Percentiles rank a stretch among this genome's conserved stretches.
Evolutionary conservation across 257 asterid genomes (phyloP).

Genomic region (Jaltomata sinuosa): DNA sequence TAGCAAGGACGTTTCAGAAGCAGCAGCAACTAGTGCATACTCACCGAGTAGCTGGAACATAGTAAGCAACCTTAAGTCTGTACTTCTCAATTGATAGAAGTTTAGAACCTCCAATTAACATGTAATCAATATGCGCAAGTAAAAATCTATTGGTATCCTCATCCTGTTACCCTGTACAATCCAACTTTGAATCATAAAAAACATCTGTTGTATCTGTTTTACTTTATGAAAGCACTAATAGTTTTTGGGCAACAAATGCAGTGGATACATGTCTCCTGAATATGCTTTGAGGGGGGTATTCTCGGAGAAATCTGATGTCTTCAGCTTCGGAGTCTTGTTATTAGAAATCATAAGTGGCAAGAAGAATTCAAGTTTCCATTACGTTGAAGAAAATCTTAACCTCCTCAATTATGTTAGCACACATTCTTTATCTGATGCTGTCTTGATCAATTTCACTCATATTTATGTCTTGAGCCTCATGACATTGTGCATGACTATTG

Average conservation of each 20-base stretch:
- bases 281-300: constrained; percentile 8
- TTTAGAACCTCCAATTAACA: too few species aligned
- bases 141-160: background rate
- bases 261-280: constrained; percentile 13
- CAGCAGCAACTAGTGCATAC: constrained; percentile 12
- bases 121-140: background rate
- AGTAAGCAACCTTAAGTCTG: background rate
- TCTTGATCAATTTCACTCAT: background rate
- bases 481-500: background rate
- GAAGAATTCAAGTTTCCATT: constrained; percentile 5
- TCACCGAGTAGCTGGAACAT: constrained; percentile 24
- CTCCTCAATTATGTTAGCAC: constrained; percentile 1
- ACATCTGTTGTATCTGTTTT: background rate
- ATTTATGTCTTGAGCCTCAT: background rate
- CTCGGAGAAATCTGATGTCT: constrained; percentile 9
- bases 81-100: background rate
- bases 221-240: background rate
- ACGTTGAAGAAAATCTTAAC: constrained; percentile 1
- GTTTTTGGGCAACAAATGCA: background rate
- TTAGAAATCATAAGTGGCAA: constrained; percentile 9
- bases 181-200: background rate
- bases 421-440: background rate
- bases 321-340: constrained; percentile 8
- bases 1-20: constrained; percentile 21
- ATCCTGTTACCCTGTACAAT: background rate